phyloP scores from a whole-genome alignment of 805 yeast genomes.

The Peterozyma toletana region DNA sequence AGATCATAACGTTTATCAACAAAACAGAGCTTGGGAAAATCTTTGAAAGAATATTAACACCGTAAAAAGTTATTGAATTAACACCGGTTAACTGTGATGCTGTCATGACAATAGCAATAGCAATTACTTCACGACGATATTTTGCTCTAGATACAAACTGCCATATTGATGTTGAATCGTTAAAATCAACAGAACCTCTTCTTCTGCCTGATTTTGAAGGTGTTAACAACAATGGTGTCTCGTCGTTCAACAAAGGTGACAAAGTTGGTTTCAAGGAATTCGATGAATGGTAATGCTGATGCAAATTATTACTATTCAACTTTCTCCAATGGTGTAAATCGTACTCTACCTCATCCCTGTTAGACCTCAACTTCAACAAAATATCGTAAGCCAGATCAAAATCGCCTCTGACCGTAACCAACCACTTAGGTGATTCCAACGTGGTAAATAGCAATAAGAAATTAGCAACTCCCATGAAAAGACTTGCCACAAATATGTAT shows the following conservation, averaged over 20 bases:
- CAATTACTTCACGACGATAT: conserved; percentile 12
- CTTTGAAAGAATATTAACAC: conserved; percentile 29
- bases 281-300: background rate
- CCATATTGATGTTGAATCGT: conserved; percentile 14
- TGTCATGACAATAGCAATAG: conserved; percentile 28
- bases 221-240: background rate
- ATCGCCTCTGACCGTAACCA: conserved; percentile 24
- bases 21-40: conserved; percentile 30
- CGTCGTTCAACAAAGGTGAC: conserved; percentile 1
- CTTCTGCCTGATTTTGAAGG: conserved; percentile 16
- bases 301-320: background rate
- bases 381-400: conserved; percentile 21
- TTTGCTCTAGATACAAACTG: conserved; percentile 16
- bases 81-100: conserved; percentile 38
- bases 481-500: conserved; percentile 21
- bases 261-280: background rate
- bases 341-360: conserved; percentile 5
- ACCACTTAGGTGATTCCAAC: conserved; percentile 35
- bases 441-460: conserved; percentile 25
- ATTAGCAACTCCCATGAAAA: conserved; percentile 20
- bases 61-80: conserved; percentile 35
- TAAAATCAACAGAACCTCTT: conserved; percentile 25
- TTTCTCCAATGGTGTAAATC: conserved; percentile 8
- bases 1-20: conserved; percentile 4
- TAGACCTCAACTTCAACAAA: conserved; percentile 11